Evolutionary conservation across 2,329 filamentous ascomycete species (phyloP).

Genomic region (Hypoxylon sp.): DNA sequence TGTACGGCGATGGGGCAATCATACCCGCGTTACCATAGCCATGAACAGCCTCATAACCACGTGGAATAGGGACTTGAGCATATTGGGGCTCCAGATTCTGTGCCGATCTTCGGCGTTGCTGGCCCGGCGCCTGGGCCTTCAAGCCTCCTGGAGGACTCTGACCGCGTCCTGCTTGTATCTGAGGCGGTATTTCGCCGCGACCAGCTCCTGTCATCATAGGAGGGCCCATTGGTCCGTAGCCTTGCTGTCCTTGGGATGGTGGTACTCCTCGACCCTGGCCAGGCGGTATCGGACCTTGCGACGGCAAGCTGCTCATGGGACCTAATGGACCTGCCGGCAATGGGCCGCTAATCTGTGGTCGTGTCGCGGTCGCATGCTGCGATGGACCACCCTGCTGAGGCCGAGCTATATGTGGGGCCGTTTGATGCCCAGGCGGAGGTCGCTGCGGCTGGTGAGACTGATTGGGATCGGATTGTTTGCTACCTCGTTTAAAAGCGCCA

Average conservation of each 20-base stretch:
- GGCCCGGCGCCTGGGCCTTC: constrained; percentile 21
- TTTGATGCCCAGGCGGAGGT: constrained; percentile 34
- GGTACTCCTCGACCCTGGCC: constrained; percentile 44
- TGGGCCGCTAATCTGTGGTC: constrained; percentile 27
- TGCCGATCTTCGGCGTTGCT: constrained; percentile 22
- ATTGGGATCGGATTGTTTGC: constrained; percentile 46
- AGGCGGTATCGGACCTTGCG: constrained; percentile 28
- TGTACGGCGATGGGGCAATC: constrained; percentile 52
- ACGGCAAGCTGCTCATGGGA: constrained; percentile 24
- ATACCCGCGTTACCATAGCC: constrained; percentile 51
- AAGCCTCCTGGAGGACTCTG: constrained; percentile 34
- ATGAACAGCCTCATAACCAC: constrained; percentile 54
- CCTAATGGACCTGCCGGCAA: constrained; percentile 35
- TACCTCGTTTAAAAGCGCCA: constrained; percentile 51
- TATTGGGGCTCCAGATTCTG: constrained; percentile 49
- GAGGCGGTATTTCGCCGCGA: constrained; percentile 30
- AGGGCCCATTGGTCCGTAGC: constrained; percentile 43
- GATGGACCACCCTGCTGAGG: constrained; percentile 37
- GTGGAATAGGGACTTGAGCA: constrained; percentile 54
- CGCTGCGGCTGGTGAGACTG: constrained; percentile 36
- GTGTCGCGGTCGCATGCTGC: constrained; percentile 31
- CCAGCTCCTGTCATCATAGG: constrained; percentile 45
- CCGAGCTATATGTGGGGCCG: constrained; percentile 27
- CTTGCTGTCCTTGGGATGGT: constrained; percentile 31
- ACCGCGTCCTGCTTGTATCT: constrained; percentile 37